Evolutionary conservation across 768 basidiomycete genomes (phyloP), one percentile per base, ranked within the genome.

Genomic region (Lactarius deliciosus): DNA sequence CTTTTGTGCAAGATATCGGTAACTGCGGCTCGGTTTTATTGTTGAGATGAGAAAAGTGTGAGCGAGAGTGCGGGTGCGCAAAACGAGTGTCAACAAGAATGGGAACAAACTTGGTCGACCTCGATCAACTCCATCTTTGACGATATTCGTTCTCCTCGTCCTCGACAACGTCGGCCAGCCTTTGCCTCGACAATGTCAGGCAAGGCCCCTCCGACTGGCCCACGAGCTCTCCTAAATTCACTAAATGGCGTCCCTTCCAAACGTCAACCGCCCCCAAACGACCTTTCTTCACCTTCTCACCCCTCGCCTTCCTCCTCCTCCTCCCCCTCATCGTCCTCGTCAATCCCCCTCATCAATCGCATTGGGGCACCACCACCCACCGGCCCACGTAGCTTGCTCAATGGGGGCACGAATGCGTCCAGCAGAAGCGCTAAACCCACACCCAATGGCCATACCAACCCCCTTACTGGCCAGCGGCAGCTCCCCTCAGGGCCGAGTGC

Each of bases 171-270:
- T 64, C 66, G 64, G 66, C 60, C 72, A 47, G 32, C 50, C 50
- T 64, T 57, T 69, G 58, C 55, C 69, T 68, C 64, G 74, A 59
- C 68, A 66, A 90, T 91, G 90, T 90, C 89, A 77, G 88, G 89
- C 74, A 90, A 88, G 79, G 86, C 84, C 60, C 90, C 90, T 72
- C 90, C 90, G 70, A 83, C 81, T 70, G 90, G 89, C 64, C 90
- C 90, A 56, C 79, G 90, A 67, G 90, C 90, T 55, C 80, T 92
- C 66, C 73, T 85, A 68, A 84, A 83, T 65, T 77, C 81, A 45
- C 71, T 82, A n/a, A 71, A 71, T n/a, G 69, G 72, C 32, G 59
- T 68, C 71, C 65, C 68, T 68, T 67, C 73, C 68, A 64, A 64
- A 61, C 68, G 61, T 65, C 69, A 63, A 60, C 68, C 68, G 22